Conservation (phyloP, 129 eudicot genomes). For the Flaveria trinervia region DNA sequence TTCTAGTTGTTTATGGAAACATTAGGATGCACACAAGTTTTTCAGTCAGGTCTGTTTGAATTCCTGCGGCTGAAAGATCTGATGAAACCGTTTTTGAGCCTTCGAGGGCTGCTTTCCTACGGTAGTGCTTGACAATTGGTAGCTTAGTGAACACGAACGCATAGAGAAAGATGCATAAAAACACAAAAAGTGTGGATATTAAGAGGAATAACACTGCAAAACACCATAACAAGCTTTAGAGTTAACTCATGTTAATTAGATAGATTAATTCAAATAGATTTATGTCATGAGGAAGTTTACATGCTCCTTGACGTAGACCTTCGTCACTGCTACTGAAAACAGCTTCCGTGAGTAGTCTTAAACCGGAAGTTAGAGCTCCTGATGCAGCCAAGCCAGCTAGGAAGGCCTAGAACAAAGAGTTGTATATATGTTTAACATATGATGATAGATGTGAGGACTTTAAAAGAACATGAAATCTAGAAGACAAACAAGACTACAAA, state of each 20-base stretch:
- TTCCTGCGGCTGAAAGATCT: constrained; percentile 79
- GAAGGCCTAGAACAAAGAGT: constrained; percentile 53
- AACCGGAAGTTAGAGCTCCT: constrained; percentile 68
- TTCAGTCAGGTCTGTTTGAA: constrained; percentile 32
- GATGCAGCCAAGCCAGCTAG: constrained; percentile 79
- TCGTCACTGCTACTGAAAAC: constrained; percentile 50
- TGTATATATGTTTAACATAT: neutral
- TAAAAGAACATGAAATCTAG: neutral
- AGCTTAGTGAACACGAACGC: constrained; percentile 60
- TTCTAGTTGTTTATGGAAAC: neutral
- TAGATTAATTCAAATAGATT: neutral
- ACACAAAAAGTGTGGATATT: constrained; percentile 57
- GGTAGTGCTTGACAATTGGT: constrained; percentile 66
- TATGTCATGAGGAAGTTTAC: constrained; percentile 26
- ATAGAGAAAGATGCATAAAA: constrained; percentile 67
- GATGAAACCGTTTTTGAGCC: constrained; percentile 74
- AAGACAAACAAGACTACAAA: neutral
- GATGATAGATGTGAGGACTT: constrained; percentile 8
- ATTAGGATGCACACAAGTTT: constrained; percentile 22
- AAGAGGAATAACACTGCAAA: constrained; percentile 72
- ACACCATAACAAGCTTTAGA: neutral
- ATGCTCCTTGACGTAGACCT: constrained; percentile 75
- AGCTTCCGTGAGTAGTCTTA: constrained; percentile 74
- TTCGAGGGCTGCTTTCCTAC: constrained; percentile 70
- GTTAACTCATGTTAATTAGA: neutral